Evolutionary conservation across 208 protist genomes (phyloP), one percentile per base, ranked within the genome.

Genomic region (Angomonas desouzai): DNA sequence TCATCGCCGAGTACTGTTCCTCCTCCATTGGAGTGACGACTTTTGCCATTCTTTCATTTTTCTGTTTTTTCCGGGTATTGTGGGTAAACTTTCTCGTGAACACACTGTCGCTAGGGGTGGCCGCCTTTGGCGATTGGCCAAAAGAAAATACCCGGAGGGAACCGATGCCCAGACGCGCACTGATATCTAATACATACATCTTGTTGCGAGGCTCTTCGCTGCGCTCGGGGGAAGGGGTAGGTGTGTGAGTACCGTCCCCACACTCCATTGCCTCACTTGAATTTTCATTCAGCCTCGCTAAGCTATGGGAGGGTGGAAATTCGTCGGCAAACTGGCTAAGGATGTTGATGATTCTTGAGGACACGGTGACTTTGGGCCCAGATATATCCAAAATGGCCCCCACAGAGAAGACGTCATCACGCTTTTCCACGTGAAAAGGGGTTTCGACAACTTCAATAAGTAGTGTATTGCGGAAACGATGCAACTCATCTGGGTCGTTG

Each of bases 311-410:
- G 22, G 56, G 18, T 6, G 45, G 45, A 23, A 51, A 66, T 61
- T 94, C 84, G 32, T 75, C 53, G 10, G 55, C 48, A 1, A 95
- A 34, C 60, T 86, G 77, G 30, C 69, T 80, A 49, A 92, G 64
- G 51, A 92, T 79, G 61, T 75, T 83, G 28, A 91, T 59, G 27
- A 89, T 66, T 4, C 72, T 79, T 38, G 86, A 86, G 0, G 89
- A 93, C 20, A 93, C 48, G 27, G 38, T 61, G 38, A 83, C 64
- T n/a, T 75, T 62, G 10, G 86, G 89, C 23, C 76, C 79, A 22
- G 81, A 80, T 34, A 93, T 62, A 65, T 95, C 89, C 29, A 92
- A 53, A 25, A 89, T 67, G 0, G 81, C 68, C 29, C 72, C 69
- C 28, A 95, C 53, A 4, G 55, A 71, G 18, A 77, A 66, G 1